Conservation (phyloP, 2,329 filamentous ascomycete genomes). For the Camptophora hylomeconis region DNA sequence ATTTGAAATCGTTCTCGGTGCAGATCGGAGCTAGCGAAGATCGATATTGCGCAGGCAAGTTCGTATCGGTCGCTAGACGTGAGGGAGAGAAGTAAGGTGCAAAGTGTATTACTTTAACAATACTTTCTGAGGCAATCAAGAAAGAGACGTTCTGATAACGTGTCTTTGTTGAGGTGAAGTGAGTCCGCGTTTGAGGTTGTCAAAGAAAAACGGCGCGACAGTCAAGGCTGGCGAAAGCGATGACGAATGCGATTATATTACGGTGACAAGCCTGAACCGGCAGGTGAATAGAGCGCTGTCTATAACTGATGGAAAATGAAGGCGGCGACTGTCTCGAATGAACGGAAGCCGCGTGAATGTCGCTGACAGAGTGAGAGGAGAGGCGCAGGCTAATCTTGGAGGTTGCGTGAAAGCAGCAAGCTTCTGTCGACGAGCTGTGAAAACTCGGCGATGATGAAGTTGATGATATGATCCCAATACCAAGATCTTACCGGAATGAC, state of each 20-base stretch:
- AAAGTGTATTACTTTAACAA: no score
- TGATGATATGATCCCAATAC: slow-evolving; percentile 1
- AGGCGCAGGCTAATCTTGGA: slow-evolving; percentile 2
- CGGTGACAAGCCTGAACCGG: slow-evolving; percentile 12
- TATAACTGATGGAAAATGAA: slow-evolving; percentile 1
- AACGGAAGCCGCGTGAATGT: slow-evolving; percentile 18
- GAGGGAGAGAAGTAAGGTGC: neutral
- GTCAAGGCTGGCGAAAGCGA: no score
- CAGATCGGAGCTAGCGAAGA: slow-evolving; percentile 10
- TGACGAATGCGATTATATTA: no score
- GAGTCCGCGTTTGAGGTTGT: no score
- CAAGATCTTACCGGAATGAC: no score
- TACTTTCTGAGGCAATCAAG: no score
- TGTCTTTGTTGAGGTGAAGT: no score
- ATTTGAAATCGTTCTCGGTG: slow-evolving; percentile 9
- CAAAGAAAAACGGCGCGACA: no score
- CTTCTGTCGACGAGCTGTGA: no score
- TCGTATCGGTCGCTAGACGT: slow-evolving; percentile 12
- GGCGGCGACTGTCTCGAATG: slow-evolving; percentile 19
- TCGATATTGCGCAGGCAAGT: slow-evolving; percentile 14
- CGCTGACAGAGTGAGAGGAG: slow-evolving; percentile 11
- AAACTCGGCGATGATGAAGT: slow-evolving; percentile 4
- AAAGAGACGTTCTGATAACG: no score
- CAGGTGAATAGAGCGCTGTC: slow-evolving; percentile 8
- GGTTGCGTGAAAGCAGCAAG: no score